Evolutionary conservation across 2,329 filamentous ascomycete species (phyloP).

Genomic region (Exophiala phaeomuriformis): DNA sequence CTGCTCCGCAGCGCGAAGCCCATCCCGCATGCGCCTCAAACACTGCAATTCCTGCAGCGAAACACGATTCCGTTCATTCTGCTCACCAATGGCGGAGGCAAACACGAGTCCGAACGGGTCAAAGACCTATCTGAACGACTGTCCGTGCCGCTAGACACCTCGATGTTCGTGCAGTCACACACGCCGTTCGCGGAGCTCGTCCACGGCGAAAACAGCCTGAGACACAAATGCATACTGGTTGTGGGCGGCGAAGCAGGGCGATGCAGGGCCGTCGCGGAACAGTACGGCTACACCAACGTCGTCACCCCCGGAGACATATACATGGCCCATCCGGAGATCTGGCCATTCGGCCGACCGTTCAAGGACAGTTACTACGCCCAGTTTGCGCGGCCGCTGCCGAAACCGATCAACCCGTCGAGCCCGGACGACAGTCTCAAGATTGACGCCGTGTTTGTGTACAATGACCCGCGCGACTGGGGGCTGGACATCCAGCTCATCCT

Average conservation of each 20-base stretch:
- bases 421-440: constrained; percentile 57
- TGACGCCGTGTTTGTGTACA: constrained; percentile 87
- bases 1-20: constrained; percentile 73
- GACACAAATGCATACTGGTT: constrained; percentile 63
- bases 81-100: constrained; percentile 90
- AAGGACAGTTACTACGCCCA: constrained; percentile 51
- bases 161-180: constrained; percentile 80
- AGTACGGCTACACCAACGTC: constrained; percentile 71
- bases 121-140: constrained; percentile 61
- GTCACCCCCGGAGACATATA: constrained; percentile 82
- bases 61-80: constrained; percentile 85
- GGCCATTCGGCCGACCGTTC: constrained; percentile 70
- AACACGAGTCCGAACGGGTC: constrained; percentile 67
- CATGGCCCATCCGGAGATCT: constrained; percentile 63
- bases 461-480: constrained; percentile 94
- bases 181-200: constrained; percentile 75
- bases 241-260: constrained; percentile 61
- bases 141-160: constrained; percentile 53
- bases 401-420: constrained; percentile 37
- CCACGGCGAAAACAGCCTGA: constrained; percentile 46
- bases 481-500: constrained; percentile 77
- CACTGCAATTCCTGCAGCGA: constrained; percentile 64
- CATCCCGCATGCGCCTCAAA: constrained; percentile 68
- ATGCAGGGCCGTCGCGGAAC: constrained; percentile 66
- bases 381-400: constrained; percentile 34